Conservation (phyloP, 768 basidiomycete species). For the Lentinula boryana region DNA sequence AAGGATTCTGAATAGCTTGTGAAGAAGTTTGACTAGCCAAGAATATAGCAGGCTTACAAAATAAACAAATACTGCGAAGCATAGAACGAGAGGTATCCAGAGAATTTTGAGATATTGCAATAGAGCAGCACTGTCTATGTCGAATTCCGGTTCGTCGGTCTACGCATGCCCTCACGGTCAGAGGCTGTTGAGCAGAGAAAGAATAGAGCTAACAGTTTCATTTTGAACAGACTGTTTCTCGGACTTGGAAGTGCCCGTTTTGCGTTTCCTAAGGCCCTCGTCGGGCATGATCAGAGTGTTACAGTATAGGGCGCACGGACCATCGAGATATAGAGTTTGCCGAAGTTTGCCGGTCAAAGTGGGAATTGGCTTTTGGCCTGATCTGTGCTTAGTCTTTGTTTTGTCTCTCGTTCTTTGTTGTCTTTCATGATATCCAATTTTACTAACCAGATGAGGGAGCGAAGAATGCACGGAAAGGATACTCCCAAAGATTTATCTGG, state of each 20-base stretch:
- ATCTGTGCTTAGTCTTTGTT: too few species aligned
- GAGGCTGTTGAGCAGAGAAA: background rate
- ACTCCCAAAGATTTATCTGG: too few species aligned
- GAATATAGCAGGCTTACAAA: background rate
- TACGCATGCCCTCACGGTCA: background rate
- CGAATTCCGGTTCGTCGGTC: slow-evolving; percentile 5
- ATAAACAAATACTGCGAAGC: slow-evolving; percentile 6
- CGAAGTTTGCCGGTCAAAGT: too few species aligned
- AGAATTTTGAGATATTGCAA: slow-evolving; percentile 9
- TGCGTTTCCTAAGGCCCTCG: slow-evolving; percentile 4
- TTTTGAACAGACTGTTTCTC: background rate
- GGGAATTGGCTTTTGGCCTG: too few species aligned
- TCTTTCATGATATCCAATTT: too few species aligned
- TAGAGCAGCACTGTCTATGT: slow-evolving; percentile 9
- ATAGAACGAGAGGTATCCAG: slow-evolving; percentile 8
- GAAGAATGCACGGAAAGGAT: too few species aligned
- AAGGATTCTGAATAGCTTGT: slow-evolving; percentile 7
- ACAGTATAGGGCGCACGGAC: too few species aligned
- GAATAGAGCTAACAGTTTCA: background rate
- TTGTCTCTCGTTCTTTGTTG: too few species aligned
- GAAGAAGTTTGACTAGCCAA: background rate
- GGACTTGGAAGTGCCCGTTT: background rate
- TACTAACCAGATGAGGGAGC: too few species aligned
- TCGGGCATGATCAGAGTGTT: slow-evolving; percentile 4
- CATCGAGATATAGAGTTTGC: too few species aligned